phyloP scores from a whole-genome alignment of 345 rosid genomes.

The Kernera saxatilis region DNA sequence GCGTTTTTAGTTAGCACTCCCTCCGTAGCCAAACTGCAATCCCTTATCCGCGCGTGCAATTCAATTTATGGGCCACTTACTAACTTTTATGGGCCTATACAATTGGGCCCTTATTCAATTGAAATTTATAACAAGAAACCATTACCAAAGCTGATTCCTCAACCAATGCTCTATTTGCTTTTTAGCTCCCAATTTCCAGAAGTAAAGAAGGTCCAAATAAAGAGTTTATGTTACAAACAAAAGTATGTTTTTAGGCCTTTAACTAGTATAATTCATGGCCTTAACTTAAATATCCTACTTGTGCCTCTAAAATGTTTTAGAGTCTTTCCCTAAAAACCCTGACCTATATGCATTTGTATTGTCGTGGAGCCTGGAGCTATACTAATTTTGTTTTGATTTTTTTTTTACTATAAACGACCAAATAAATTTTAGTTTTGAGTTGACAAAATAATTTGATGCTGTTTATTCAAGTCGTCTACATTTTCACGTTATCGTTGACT shows the following conservation, averaged over 20 bases:
- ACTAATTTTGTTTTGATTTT: background rate
- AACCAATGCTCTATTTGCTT: background rate
- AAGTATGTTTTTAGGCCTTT: background rate
- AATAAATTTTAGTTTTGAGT: no score
- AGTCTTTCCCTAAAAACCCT: background rate
- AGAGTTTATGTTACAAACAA: background rate
- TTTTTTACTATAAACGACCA: no score
- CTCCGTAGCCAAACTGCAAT: background rate
- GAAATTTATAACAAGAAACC: background rate
- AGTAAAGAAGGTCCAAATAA: background rate
- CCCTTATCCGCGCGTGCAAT: conserved; percentile 3
- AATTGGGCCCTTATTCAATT: background rate
- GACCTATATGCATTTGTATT: background rate
- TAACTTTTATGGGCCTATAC: background rate
- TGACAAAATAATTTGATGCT: no score
- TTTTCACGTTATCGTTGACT: conserved; percentile 26
- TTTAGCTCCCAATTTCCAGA: background rate
- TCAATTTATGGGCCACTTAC: background rate
- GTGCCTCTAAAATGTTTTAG: background rate
- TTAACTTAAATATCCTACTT: background rate
- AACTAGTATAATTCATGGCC: background rate
- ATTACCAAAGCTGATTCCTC: background rate
- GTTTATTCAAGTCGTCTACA: conserved; percentile 4
- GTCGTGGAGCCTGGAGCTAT: background rate
- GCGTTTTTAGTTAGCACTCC: background rate